Base-by-base conservation (phyloP, 1,139 yeast genomes). In the Pichia sp. region DNA sequence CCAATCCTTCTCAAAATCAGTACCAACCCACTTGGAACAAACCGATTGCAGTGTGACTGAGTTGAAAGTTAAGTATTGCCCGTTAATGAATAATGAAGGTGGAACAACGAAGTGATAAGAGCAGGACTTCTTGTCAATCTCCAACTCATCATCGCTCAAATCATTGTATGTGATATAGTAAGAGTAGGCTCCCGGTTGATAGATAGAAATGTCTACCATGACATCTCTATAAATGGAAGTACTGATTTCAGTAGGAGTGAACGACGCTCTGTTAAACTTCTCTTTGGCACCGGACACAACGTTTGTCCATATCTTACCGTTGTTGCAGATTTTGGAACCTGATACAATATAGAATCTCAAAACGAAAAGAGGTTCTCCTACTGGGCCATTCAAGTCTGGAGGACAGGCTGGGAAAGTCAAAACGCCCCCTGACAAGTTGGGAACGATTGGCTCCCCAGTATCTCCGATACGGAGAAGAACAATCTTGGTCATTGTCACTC, bases 1-100 rank as follows among this genome's bases (percentile, higher is more conserved):
- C 98, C 98, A 93, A 34, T 80, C 67, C 51, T 61, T 67, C 6
- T 57, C 38, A 47, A 64, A 67, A 62, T 76, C 72, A 10, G 82
- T 79, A 1, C 97, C 97, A 73, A 90, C 80, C 95, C 97, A 90
- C 72, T 93, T 93, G 47, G 97, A 88, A 10, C 93, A 81, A 42
- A 93, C 85, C 1, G 96, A 82, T 70, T 92, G 95, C 66, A 93
- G 76, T 53, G 89, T 85, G 61, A 93, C 78, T n/a, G 92, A 79
- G 65, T 92, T 88, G 65, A 92, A 78, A 1, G 93, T 85, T 26
- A 92, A 65, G 61, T 78, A 82, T 34, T 76, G 69, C 44, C 75
- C 82, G 52, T 80, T 76, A 56, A 88, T 73, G 47, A 74, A 72
- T 58, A 93, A 77, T 30, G 84, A 81, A 4, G 97, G 95, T 2